Base-by-base conservation (phyloP, 179 eudicot genomes). In the Pouteria campechiana region DNA sequence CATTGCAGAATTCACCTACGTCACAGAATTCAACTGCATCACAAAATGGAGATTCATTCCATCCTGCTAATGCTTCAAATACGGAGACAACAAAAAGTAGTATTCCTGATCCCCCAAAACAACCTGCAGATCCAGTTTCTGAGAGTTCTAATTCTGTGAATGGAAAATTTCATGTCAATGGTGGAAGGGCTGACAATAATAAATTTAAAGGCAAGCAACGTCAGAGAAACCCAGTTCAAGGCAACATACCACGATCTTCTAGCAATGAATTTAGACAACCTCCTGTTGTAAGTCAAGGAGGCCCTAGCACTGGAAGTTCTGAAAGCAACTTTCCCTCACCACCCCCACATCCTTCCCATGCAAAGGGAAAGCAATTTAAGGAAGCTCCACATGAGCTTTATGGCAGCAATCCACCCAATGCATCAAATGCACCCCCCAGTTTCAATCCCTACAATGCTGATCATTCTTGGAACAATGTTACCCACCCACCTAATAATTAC, bases 141-240 rank as follows among this genome's bases (percentile, higher is more conserved):
- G 70, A 54, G 27, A 58, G 52, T 37, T 32, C 57, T 30, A 50
- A 50, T 23, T n/a, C 17, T 14, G 69, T 60, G 17, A 60, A 52
- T 63, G 60, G 55, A 22, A 72, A 58, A 44, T 48, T 52, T 48
- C 28, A n/a, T n/a, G n/a, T 51, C 7, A 64, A 25, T 53, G 20
- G 15, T 43, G 75, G 67, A 44, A 55, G 64, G 59, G 54, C 44
- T 19, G 36, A 36, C 0, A 78, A 75, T 25, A 15, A 42, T 25
- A 74, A 69, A 41, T 10, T 23, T 41, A 75, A 69, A 55, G 63
- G 61, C 9, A 75, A 64, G 17, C 57, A 48, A 54, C 32, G 41
- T 52, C 70, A 47, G 29, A 72, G 60, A 55, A 78, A 14, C 43
- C 27, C 36, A 32, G 64, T 32, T 60, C 84, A 69, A 38, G 70